Conservation (phyloP, 2,329 filamentous ascomycete species). For the Fusarium oligoseptatum region DNA sequence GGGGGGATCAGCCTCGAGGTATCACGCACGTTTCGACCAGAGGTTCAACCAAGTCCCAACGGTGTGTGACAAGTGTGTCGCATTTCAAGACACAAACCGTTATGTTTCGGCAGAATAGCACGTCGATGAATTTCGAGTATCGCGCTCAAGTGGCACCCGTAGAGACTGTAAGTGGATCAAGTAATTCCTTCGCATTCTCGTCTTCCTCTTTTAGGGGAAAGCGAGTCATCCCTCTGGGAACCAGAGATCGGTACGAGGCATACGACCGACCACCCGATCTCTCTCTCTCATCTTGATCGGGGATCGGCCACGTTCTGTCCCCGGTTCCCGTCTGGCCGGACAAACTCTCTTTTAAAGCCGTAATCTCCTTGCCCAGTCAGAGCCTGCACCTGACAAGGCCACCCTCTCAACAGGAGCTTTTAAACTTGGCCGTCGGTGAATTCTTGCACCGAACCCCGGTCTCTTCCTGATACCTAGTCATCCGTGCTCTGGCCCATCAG, state of each 20-base stretch:
- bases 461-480: neutral
- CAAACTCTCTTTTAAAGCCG: slow-evolving; percentile 1
- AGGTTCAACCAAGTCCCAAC: slow-evolving; percentile 2
- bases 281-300: slow-evolving; percentile 15
- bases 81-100: slow-evolving; percentile 27
- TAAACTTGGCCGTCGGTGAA: neutral
- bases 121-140: slow-evolving; percentile 40
- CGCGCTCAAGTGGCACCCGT: slow-evolving; percentile 11
- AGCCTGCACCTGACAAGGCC: neutral
- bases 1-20: neutral
- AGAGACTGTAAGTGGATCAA: slow-evolving; percentile 1
- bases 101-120: slow-evolving; percentile 34
- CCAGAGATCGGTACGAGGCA: neutral
- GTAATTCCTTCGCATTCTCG: neutral
- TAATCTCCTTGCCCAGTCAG: slow-evolving; percentile 6
- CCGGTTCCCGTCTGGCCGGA: slow-evolving; percentile 20
- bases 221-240: slow-evolving; percentile 6
- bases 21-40: neutral
- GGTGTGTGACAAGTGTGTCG: slow-evolving; percentile 23
- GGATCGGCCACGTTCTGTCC: slow-evolving; percentile 7
- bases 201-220: neutral
- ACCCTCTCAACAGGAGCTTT: neutral
- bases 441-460: slow-evolving; percentile 12
- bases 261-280: neutral
- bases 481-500: neutral